These are phyloP conservation scores for Ceratobasidium sp. DNA, from an alignment of 1,284 basidiomycete species.

Conservation along the genomic window DNA sequence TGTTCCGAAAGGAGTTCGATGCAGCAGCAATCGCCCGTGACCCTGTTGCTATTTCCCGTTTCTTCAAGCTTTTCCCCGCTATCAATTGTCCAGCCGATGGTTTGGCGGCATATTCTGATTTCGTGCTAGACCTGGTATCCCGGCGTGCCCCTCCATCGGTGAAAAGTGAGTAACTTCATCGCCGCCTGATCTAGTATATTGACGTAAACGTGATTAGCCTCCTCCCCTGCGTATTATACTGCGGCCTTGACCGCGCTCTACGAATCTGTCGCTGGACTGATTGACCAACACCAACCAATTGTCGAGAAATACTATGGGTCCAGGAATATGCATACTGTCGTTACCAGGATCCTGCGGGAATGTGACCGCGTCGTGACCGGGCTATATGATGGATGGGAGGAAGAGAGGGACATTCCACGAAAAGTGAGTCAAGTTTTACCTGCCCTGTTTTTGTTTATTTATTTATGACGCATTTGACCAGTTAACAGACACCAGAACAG, in stretches of 20 bases:
- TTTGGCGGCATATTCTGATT: constrained; percentile 91
- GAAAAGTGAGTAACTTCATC: constrained; percentile 70
- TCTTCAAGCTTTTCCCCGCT: constrained; percentile 96
- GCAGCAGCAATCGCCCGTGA: constrained; percentile 83
- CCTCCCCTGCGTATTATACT: constrained; percentile 90
- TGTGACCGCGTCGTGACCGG: constrained; percentile 86
- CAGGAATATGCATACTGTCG: constrained; percentile 87
- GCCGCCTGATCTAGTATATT: constrained; percentile 3
- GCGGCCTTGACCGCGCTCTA: constrained; percentile 89
- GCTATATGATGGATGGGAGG: constrained; percentile 89
- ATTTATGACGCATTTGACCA: constrained; percentile 53
- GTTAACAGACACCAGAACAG: constrained; percentile 65
- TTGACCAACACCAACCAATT: constrained; percentile 96
- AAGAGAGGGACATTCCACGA: constrained; percentile 81
- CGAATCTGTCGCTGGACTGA: constrained; percentile 94
- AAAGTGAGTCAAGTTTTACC: constrained; percentile 64
- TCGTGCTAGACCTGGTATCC: constrained; percentile 91
- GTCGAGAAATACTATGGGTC: constrained; percentile 97
- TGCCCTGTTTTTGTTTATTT: neutral
- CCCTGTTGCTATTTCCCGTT: constrained; percentile 89
- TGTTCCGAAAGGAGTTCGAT: constrained; percentile 84
- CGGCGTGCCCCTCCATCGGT: constrained; percentile 79
- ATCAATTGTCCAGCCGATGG: constrained; percentile 94
- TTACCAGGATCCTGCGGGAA: constrained; percentile 83
- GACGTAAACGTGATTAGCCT: constrained; percentile 66